Base-by-base conservation (phyloP, 768 basidiomycete genomes). In the Rubroboletus satanas region DNA sequence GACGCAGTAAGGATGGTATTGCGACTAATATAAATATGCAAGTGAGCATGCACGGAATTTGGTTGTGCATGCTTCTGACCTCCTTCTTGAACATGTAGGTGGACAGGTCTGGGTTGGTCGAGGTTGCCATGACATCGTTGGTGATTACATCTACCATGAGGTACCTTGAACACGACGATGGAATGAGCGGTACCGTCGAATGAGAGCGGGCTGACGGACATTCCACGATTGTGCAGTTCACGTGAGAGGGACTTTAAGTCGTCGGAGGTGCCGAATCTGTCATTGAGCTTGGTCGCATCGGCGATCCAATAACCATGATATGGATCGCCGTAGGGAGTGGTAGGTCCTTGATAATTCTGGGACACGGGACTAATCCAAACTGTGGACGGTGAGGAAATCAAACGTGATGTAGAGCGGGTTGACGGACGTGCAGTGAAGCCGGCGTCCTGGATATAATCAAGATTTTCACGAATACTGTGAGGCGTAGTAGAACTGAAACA, bases 291-390 rank as follows among this genome's bases (percentile, higher is more conserved):
- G 55, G 82, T 74, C 29, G 86, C 77, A 67, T 93, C 85, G 49
- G 82, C 79, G 31, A 83, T 77, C 90, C 91, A 93, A 71, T 93
- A 92, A 17, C 90, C 90, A 62, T 92, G 90, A 71, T 93, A 93
- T 15, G 92, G 73, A 62, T 90, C 87, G 18, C 90, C 89, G 66
- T 91, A 93, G 1, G 81, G 73, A 3, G 88, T 83, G 45, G 79
- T 66, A 12, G 85, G 81, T 0, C 88, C 88, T 36, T 87, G 71
- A 56, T 87, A 90, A 66, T 91, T 91, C 70, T 90, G 80, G 54
- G 81, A 84, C 17, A 93, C 80, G 11, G 90, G 91, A 56, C 86
- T 88, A 56, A 90, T 91, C 90, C 90, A 93, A 44, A 91, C 85
- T 85, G 55, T 51, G 29, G 29, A 17, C 31, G 48, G 36, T n/a